Conservation (phyloP, 2,329 filamentous ascomycete species). For the Diplocarpon mali region DNA sequence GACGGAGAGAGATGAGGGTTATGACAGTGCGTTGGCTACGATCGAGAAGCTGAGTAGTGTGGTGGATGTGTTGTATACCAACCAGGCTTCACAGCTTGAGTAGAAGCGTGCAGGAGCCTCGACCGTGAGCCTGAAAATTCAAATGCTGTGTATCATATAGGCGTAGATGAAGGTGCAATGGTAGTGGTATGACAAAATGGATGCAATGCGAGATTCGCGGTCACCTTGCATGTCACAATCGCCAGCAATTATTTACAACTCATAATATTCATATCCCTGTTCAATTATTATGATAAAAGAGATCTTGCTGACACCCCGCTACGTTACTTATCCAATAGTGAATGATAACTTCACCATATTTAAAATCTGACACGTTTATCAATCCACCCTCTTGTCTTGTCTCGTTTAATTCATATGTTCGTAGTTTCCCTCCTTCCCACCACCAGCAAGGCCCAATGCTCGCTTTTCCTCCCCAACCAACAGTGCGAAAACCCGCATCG, state of each 20-base stretch:
- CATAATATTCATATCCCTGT: neutral
- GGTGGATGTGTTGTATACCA: conserved; percentile 94
- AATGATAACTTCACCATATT: neutral
- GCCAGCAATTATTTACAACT: neutral
- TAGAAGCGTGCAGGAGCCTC: conserved; percentile 29
- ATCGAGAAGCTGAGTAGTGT: conserved; percentile 97
- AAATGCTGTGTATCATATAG: conserved; percentile 24
- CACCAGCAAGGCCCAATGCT: conserved; percentile 3
- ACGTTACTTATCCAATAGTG: neutral
- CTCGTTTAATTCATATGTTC: conserved; percentile 1
- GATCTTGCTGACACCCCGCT: neutral
- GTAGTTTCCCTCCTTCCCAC: neutral
- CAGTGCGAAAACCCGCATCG: conserved; percentile 24
- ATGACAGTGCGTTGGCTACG: conserved; percentile 86
- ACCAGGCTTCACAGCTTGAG: conserved; percentile 92
- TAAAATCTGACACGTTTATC: neutral
- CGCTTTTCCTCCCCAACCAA: conserved; percentile 22
- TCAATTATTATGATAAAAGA: neutral
- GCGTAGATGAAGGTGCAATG: conserved; percentile 10
- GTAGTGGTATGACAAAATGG: conserved; percentile 8
- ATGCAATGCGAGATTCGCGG: neutral
- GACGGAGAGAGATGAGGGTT: conserved; percentile 82
- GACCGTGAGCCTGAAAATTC: conserved; percentile 5
- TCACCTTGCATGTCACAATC: neutral
- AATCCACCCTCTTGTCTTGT: neutral